Base-by-base conservation (phyloP, 202 grass and related monocot species). In the Panicum virgatum region DNA sequence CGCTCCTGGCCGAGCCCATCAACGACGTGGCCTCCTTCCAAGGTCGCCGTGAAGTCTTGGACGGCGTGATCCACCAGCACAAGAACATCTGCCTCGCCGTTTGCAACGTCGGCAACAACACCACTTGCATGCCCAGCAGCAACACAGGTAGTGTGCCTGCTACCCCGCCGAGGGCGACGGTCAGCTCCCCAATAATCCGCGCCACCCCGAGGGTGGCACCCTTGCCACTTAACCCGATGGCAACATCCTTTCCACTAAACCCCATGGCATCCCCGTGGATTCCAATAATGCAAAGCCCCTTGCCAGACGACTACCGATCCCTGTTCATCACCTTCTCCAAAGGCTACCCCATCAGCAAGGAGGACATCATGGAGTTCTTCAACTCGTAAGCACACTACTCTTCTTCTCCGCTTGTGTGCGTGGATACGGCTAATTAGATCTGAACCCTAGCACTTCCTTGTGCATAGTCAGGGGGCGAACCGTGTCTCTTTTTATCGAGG, bases 271-370 rank as follows among this genome's bases (percentile, higher is more conserved):
- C 10, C 53, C 87, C 90, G 3, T 89, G 87, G 90, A 69, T 75
- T n/a, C 84, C 73, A 29, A 14, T 59, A 2, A 43, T 46, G 30
- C 48, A 39, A 42, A 75, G 5, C 76, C 42, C 56, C 1, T 29
- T 83, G 2, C 79, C 89, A 14, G 89, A 90, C 22, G 89, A 92
- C 50, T 84, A 86, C 44, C 60, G 89, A 1, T 94, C 92, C 26
- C 83, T 94, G 9, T 94, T 90, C 85, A 78, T 92, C 82, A 92
- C 92, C 26, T 94, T 94, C 89, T 94, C 92, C 10, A 75, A 72
- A 39, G 89, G 92, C 13, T 82, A 91, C 72, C 92, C 92, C 6
- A 83, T 94, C 82, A 58, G 30, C 40, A 85, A 52, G 51, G 86
- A 84, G 19, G 85, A 92, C 37, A 94, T 94, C 59, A 1, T 58